Evolutionary conservation across 2,329 filamentous ascomycete species (phyloP).

Genomic region (Ceratocystis harringtonii): DNA sequence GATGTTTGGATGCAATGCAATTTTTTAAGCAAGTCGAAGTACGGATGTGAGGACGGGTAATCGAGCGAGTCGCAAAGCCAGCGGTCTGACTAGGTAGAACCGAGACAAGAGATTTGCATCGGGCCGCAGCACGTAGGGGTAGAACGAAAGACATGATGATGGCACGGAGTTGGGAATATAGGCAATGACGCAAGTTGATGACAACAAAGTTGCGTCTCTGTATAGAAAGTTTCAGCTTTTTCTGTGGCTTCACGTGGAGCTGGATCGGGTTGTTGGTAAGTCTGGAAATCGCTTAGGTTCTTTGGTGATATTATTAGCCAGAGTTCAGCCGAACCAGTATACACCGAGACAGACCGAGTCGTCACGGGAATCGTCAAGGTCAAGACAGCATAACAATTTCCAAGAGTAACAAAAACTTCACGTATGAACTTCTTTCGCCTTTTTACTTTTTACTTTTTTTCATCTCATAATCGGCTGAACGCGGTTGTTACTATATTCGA

Average conservation of each 20-base stretch:
- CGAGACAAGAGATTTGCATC: background rate
- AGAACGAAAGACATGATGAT: slow-evolving; percentile 5
- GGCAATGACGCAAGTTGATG: background rate
- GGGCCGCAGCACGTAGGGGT: slow-evolving; percentile 3
- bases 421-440: background rate
- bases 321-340: background rate
- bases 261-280: background rate
- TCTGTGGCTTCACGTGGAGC: background rate
- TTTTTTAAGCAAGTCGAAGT: slow-evolving; percentile 16
- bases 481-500: background rate
- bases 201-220: background rate
- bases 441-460: background rate
- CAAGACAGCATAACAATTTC: background rate
- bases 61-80: slow-evolving; percentile 13
- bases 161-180: background rate
- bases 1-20: background rate
- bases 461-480: background rate
- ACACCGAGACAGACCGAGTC: slow-evolving; percentile 15
- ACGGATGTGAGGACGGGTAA: slow-evolving; percentile 17
- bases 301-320: background rate
- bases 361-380: background rate
- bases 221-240: background rate
- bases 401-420: background rate
- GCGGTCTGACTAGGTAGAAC: slow-evolving; percentile 7
- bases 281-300: slow-evolving; percentile 1